These are phyloP conservation scores for Cicer judaicum DNA, from an alignment of 306 rosid species.

Conservation along the genomic window DNA sequence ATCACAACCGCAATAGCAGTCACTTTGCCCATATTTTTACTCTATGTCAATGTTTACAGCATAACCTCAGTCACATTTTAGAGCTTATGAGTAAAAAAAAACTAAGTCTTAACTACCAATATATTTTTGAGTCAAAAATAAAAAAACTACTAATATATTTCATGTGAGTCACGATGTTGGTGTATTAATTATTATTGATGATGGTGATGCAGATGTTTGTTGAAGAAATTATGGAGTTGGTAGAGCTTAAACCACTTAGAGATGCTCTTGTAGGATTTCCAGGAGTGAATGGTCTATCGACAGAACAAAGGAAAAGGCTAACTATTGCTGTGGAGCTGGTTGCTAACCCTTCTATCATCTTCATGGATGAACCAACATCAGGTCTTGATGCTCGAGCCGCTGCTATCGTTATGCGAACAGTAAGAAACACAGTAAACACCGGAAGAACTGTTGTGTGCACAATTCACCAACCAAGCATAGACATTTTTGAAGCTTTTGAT, in stretches of 20 bases:
- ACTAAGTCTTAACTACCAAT: background rate
- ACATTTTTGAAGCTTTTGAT: constrained; percentile 53
- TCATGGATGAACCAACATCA: constrained; percentile 57
- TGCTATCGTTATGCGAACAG: constrained; percentile 49
- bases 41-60: background rate
- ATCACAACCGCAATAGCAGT: too few relatives aligned
- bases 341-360: constrained; percentile 53
- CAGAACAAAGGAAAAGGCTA: constrained; percentile 64
- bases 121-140: too few relatives aligned
- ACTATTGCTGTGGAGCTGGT: constrained; percentile 67
- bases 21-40: too few relatives aligned
- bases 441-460: constrained; percentile 55
- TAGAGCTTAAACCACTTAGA: constrained; percentile 59
- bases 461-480: constrained; percentile 55
- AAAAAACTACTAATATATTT: too few relatives aligned
- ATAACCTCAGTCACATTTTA: background rate
- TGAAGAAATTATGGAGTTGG: constrained; percentile 58
- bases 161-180: background rate
- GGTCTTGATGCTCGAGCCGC: constrained; percentile 58
- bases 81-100: background rate
- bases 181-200: background rate
- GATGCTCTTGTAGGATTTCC: constrained; percentile 59
- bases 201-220: constrained; percentile 50
- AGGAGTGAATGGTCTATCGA: constrained; percentile 55
- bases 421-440: constrained; percentile 48